A percentile compares a stretch with the other conserved stretches of the same genome.
These are phyloP conservation scores for Colletotrichum graminicola DNA, from an alignment of 2,329 filamentous ascomycete species.

Conservation along the genomic window DNA sequence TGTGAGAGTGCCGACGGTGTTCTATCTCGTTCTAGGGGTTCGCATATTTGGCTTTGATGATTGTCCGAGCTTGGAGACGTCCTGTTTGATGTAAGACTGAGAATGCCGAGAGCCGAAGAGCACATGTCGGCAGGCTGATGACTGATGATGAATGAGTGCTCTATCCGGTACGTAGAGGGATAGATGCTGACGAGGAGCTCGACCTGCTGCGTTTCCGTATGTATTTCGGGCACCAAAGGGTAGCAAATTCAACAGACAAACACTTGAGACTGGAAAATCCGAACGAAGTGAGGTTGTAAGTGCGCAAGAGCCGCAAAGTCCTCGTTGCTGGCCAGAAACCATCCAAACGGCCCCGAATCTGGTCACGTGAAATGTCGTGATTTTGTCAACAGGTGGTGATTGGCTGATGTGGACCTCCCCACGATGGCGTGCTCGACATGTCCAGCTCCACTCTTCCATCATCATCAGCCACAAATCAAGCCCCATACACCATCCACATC, in stretches of 20 bases:
- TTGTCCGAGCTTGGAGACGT: conserved; percentile 21
- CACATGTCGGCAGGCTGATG: conserved; percentile 36
- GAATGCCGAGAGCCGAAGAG: conserved; percentile 27
- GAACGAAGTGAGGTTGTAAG: conserved; percentile 35
- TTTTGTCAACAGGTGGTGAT: conserved; percentile 39
- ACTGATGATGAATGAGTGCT: conserved; percentile 35
- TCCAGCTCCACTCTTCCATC: too few relatives aligned
- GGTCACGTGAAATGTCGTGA: conserved; percentile 45
- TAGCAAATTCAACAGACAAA: conserved; percentile 35
- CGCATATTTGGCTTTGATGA: conserved; percentile 22
- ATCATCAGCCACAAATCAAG: conserved; percentile 12
- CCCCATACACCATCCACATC: conserved; percentile 11
- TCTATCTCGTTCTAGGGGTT: conserved; percentile 22
- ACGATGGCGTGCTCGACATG: conserved; percentile 39
- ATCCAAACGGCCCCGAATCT: conserved; percentile 13
- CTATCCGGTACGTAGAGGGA: conserved; percentile 27
- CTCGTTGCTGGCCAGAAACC: conserved; percentile 36
- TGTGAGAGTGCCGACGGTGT: conserved; percentile 1
- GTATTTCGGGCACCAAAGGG: conserved; percentile 33
- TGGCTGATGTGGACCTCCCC: conserved; percentile 22
- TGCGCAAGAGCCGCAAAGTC: conserved; percentile 34
- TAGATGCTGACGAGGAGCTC: conserved; percentile 28
- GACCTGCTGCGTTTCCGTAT: conserved; percentile 33
- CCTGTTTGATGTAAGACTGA: conserved; percentile 23
- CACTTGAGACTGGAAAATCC: conserved; percentile 9